Percentiles rank a stretch among this genome's conserved stretches.
phyloP scores from a whole-genome alignment of 352 stramenopile genomes.

The Aphanomyces astaci region DNA sequence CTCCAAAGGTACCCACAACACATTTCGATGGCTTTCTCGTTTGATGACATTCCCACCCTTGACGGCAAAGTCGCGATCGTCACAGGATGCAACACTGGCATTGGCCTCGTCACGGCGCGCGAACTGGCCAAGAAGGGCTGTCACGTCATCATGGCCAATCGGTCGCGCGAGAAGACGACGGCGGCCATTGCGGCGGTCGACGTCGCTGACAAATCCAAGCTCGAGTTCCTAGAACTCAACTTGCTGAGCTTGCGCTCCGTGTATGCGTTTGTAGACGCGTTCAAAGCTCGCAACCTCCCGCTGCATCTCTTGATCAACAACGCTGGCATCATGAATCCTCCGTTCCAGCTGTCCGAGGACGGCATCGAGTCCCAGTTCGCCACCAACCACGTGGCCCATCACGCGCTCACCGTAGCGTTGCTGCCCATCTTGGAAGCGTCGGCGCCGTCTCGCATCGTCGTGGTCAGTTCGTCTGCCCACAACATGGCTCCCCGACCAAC shows the following conservation, averaged over 20 bases:
- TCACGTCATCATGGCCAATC: not conserved
- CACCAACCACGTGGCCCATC: constrained; percentile 34
- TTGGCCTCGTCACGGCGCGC: not conserved
- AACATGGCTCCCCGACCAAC: not conserved
- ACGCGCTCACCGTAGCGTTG: constrained; percentile 28
- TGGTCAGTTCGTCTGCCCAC: constrained; percentile 29
- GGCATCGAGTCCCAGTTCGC: constrained; percentile 29
- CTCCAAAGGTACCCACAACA: not conserved
- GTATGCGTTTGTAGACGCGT: not conserved
- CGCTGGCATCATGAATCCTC: not conserved
- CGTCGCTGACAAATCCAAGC: not conserved
- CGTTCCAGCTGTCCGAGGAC: not conserved
- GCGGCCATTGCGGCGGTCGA: not conserved
- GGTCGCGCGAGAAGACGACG: not conserved
- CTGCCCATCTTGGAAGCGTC: constrained; percentile 27
- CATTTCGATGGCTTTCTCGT: too few relatives aligned
- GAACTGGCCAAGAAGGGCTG: not conserved
- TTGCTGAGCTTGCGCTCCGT: not conserved
- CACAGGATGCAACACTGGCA: not conserved
- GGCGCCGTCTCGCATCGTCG: constrained; percentile 37
- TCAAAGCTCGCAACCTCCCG: not conserved
- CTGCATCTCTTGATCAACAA: not conserved
- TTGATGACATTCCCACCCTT: not conserved
- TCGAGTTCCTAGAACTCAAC: not conserved
- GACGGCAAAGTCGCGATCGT: not conserved